phyloP scores from a whole-genome alignment of 2,329 filamentous ascomycete species.

The Neodidymelliopsis sp. region DNA sequence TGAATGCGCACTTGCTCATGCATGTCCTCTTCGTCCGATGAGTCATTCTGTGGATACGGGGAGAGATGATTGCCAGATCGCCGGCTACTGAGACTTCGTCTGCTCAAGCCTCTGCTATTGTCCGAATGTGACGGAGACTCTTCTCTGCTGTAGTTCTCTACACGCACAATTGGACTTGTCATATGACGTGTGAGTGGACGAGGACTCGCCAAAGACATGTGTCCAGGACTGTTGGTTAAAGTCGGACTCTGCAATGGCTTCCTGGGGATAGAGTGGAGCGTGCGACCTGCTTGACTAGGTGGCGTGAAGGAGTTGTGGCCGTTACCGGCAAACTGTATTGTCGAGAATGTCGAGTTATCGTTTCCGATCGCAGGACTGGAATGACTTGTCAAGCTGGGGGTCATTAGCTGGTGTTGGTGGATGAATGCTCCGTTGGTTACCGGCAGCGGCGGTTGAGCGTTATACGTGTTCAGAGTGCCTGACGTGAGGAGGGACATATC shows the following conservation, averaged over 20 bases:
- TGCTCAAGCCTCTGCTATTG: conserved; percentile 44
- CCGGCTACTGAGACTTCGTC: conserved; percentile 45
- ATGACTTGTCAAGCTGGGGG: conserved; percentile 46
- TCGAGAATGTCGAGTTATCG: conserved; percentile 29
- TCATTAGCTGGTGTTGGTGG: conserved; percentile 44
- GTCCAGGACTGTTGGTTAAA: conserved; percentile 47
- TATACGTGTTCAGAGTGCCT: conserved; percentile 39
- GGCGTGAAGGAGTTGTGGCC: conserved; percentile 35
- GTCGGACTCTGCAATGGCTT: conserved; percentile 50
- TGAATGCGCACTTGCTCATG: conserved; percentile 28
- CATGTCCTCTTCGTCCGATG: conserved; percentile 43
- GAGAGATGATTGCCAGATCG: conserved; percentile 49
- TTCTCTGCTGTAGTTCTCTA: conserved; percentile 47
- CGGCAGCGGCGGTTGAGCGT: conserved; percentile 36
- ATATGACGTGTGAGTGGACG: conserved; percentile 42
- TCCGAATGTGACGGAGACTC: conserved; percentile 47
- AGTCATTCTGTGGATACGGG: conserved; percentile 45
- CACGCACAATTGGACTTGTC: conserved; percentile 50
- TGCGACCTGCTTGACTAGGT: conserved; percentile 30
- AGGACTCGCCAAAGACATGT: conserved; percentile 33
- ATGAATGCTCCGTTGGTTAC: conserved; percentile 32
- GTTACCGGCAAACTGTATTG: conserved; percentile 30
- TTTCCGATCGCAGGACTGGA: conserved; percentile 48
- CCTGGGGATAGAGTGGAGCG: conserved; percentile 38
- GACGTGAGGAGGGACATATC: conserved; percentile 41